Percentiles rank a stretch among this genome's conserved stretches.
phyloP scores from a whole-genome alignment of 1,284 basidiomycete genomes.

The Vanrija sp. region DNA sequence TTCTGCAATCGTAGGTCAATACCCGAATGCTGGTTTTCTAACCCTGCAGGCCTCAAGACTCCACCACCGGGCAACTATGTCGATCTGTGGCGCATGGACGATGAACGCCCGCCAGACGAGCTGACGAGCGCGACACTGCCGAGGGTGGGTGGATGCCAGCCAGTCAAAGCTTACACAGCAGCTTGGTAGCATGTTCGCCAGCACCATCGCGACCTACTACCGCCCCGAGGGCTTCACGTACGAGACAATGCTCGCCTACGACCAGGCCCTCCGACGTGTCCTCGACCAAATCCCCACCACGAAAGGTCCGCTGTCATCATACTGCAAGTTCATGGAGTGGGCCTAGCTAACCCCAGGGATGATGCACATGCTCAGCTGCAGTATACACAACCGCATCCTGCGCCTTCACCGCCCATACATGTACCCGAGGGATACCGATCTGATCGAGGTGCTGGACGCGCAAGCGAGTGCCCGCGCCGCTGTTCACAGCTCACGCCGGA shows the following conservation, averaged over 20 bases:
- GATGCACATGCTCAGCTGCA: slow-evolving; percentile 13
- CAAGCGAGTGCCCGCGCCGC: not conserved
- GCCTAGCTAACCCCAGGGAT: slow-evolving; percentile 9
- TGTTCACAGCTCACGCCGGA: slow-evolving; percentile 13
- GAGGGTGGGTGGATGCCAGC: slow-evolving; percentile 5
- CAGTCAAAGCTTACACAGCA: not conserved
- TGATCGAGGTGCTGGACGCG: not conserved
- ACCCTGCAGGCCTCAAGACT: not conserved
- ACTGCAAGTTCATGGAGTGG: not conserved
- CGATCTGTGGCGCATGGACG: not conserved
- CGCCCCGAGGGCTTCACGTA: not conserved
- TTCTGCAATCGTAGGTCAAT: not conserved
- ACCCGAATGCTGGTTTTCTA: not conserved
- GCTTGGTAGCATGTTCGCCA: not conserved
- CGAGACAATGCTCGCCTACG: slow-evolving; percentile 1
- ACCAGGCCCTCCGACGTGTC: not conserved
- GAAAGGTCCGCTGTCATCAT: not conserved
- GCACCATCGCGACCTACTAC: not conserved
- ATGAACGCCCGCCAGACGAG: slow-evolving; percentile 1
- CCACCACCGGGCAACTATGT: slow-evolving; percentile 1
- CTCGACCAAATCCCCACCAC: not conserved
- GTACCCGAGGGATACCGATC: slow-evolving; percentile 10
- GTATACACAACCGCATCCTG: slow-evolving; percentile 21
- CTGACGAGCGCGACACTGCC: slow-evolving; percentile 13
- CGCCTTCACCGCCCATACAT: slow-evolving; percentile 23